These are phyloP conservation scores for Spongispora temasekensis DNA, from an alignment of 1,284 basidiomycete species.

Conservation along the genomic window DNA sequence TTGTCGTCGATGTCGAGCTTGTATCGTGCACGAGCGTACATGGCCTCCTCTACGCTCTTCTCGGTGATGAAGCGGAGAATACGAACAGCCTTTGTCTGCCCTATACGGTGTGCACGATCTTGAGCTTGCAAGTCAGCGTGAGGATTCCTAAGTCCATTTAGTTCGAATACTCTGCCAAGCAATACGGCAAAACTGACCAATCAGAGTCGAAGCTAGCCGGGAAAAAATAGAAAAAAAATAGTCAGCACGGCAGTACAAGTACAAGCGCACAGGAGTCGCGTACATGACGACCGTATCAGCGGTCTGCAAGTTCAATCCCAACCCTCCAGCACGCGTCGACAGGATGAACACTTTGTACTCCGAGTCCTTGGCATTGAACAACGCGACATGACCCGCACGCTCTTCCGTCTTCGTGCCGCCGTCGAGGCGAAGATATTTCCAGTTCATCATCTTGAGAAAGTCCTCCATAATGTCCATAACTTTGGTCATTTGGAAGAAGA, in stretches of 20 bases:
- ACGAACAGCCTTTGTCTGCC: constrained; percentile 97
- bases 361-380: constrained; percentile 92
- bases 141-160: constrained; percentile 70
- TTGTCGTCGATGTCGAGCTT: constrained; percentile 99
- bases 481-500: constrained; percentile 99
- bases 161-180: background rate
- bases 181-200: constrained; percentile 49
- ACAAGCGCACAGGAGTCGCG: constrained; percentile 40
- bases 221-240: background rate
- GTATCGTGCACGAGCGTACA: constrained; percentile 91
- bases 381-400: constrained; percentile 85
- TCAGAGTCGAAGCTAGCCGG: constrained; percentile 80
- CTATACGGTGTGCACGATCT: constrained; percentile 99
- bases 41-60: constrained; percentile 98
- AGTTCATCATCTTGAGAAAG: constrained; percentile 89
- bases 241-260: constrained; percentile 11
- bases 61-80: constrained; percentile 97
- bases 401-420: constrained; percentile 99
- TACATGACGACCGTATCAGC: constrained; percentile 99
- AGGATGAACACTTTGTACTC: constrained; percentile 94
- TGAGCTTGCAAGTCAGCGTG: constrained; percentile 98
- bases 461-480: constrained; percentile 99
- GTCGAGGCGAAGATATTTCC: constrained; percentile 93
- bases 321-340: constrained; percentile 95
- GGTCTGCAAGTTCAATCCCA: constrained; percentile 97